Evolutionary conservation across 768 basidiomycete genomes (phyloP).

Genomic region (Lepiota subincarnata): DNA sequence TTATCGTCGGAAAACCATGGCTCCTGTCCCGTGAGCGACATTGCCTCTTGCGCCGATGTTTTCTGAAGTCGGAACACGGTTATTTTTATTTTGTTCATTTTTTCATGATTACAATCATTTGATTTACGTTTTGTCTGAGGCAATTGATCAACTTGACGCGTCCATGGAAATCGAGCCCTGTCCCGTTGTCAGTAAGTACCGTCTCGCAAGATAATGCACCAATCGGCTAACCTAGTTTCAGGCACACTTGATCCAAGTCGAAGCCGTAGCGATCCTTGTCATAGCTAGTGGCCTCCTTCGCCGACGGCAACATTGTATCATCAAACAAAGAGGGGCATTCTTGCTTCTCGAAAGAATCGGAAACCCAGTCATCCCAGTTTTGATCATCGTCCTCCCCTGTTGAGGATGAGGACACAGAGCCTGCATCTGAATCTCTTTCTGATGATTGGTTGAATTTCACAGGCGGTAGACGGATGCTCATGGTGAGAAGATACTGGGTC

Average conservation of each 20-base stretch:
- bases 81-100: too few species aligned
- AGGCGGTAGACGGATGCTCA: slow-evolving; percentile 37
- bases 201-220: background rate
- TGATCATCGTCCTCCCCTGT: slow-evolving; percentile 49
- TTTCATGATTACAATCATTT: slow-evolving; percentile 2
- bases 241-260: slow-evolving; percentile 50
- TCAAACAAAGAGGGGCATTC: slow-evolving; percentile 76
- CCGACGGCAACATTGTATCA: slow-evolving; percentile 53
- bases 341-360: slow-evolving; percentile 52
- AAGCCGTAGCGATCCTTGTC: slow-evolving; percentile 62
- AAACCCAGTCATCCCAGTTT: slow-evolving; percentile 78
- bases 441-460: slow-evolving; percentile 18
- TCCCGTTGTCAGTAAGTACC: slow-evolving; percentile 1
- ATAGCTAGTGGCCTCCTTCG: slow-evolving; percentile 53
- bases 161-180: slow-evolving; percentile 76
- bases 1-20: slow-evolving; percentile 68
- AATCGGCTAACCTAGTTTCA: slow-evolving; percentile 48
- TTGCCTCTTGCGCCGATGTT: slow-evolving; percentile 40
- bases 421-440: slow-evolving; percentile 21
- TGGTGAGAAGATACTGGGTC: slow-evolving; percentile 17
- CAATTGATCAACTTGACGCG: slow-evolving; percentile 83
- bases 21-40: slow-evolving; percentile 52
- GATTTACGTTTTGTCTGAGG: slow-evolving; percentile 68
- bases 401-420: slow-evolving; percentile 25
- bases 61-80: slow-evolving; percentile 38